These are phyloP conservation scores for Exophiala dermatitidis DNA, from an alignment of 2,329 filamentous ascomycete genomes.

Conservation along the genomic window DNA sequence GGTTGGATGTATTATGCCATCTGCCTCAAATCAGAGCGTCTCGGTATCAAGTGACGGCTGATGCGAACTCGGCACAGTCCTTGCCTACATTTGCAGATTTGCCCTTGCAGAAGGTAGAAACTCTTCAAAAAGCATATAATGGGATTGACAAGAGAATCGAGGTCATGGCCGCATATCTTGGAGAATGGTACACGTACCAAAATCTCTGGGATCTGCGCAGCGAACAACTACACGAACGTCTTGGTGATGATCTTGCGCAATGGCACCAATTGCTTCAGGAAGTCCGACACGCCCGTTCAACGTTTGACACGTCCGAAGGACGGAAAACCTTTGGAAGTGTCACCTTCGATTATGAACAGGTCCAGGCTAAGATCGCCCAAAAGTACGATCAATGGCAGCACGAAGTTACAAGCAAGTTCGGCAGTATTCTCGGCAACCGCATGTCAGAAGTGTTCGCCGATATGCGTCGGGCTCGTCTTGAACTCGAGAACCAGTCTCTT, in stretches of 20 bases:
- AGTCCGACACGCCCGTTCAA: slow-evolving; percentile 87
- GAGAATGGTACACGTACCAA: slow-evolving; percentile 98
- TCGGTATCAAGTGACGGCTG: slow-evolving; percentile 81
- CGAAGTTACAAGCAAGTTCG: slow-evolving; percentile 91
- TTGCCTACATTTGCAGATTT: slow-evolving; percentile 75
- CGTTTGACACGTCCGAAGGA: slow-evolving; percentile 94
- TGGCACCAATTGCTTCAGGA: slow-evolving; percentile 97
- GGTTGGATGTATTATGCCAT: slow-evolving; percentile 88
- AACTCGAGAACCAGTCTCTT: slow-evolving; percentile 84
- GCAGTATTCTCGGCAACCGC: slow-evolving; percentile 73
- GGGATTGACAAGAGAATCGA: slow-evolving; percentile 75
- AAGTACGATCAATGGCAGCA: slow-evolving; percentile 99
- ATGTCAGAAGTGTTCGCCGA: slow-evolving; percentile 91
- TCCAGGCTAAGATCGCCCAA: slow-evolving; percentile 95
- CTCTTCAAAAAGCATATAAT: slow-evolving; percentile 71
- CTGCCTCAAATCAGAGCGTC: slow-evolving; percentile 90
- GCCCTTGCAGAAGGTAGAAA: slow-evolving; percentile 71
- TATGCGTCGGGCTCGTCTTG: slow-evolving; percentile 79
- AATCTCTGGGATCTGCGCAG: slow-evolving; percentile 96
- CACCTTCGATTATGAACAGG: slow-evolving; percentile 95
- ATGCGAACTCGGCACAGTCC: slow-evolving; percentile 52
- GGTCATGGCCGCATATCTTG: slow-evolving; percentile 76
- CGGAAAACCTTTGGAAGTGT: slow-evolving; percentile 89
- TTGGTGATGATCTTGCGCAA: slow-evolving; percentile 82
- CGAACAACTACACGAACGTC: slow-evolving; percentile 84